These are phyloP conservation scores for Penicillium pancosmium DNA, from an alignment of 495 filamentous ascomycete genomes.

Conservation along the genomic window DNA sequence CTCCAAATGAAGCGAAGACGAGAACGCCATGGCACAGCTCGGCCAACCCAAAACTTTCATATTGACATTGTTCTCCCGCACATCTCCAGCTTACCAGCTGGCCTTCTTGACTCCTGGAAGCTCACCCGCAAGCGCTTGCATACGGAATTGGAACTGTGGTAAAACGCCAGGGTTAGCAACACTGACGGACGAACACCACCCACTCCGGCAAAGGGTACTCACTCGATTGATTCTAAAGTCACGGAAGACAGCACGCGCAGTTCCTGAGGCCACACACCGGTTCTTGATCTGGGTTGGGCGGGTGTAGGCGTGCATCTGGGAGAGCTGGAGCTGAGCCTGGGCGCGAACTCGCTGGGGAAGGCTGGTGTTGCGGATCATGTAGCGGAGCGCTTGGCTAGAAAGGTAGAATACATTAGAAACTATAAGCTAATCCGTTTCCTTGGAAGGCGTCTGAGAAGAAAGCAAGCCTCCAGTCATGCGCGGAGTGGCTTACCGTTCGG, in stretches of 20 bases:
- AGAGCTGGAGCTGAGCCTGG: slow-evolving; percentile 87
- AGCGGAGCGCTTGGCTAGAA: slow-evolving; percentile 88
- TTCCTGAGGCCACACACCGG: slow-evolving; percentile 86
- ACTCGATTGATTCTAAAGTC: slow-evolving; percentile 92
- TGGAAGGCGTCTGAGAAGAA: not conserved
- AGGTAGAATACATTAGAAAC: not conserved
- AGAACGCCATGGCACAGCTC: slow-evolving; percentile 36
- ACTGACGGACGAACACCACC: not conserved
- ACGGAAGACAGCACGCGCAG: slow-evolving; percentile 78
- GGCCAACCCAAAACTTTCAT: slow-evolving; percentile 25
- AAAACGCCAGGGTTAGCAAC: slow-evolving; percentile 5
- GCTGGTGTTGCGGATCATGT: slow-evolving; percentile 88
- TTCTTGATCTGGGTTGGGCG: slow-evolving; percentile 91
- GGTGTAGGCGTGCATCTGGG: slow-evolving; percentile 94
- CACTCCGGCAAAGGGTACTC: slow-evolving; percentile 37
- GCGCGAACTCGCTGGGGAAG: slow-evolving; percentile 79
- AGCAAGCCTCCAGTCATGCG: not conserved
- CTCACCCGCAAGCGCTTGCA: slow-evolving; percentile 84
- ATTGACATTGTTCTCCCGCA: slow-evolving; percentile 14
- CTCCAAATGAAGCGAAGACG: slow-evolving; percentile 27
- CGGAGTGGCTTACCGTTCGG: slow-evolving; percentile 67
- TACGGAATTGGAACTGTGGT: slow-evolving; percentile 89
- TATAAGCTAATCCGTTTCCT: not conserved
- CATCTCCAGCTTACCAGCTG: slow-evolving; percentile 67
- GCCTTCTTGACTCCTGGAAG: slow-evolving; percentile 95